phyloP scores from a whole-genome alignment of 768 basidiomycete genomes.

The Lentinula sp. region DNA sequence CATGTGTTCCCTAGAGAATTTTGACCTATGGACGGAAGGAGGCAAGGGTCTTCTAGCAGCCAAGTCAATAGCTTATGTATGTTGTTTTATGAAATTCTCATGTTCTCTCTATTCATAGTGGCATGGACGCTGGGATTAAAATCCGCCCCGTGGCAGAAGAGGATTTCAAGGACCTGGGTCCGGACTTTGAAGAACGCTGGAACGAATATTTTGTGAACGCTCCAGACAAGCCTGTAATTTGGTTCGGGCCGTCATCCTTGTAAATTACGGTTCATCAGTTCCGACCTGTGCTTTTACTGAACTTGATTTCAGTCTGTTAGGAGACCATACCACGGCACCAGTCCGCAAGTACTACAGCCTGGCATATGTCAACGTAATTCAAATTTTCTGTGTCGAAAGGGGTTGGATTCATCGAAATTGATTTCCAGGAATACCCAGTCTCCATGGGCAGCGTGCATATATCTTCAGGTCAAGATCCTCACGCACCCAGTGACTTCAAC shows the following conservation, averaged over 20 bases:
- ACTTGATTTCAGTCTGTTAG: constrained; percentile 16
- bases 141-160: constrained; percentile 24
- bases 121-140: constrained; percentile 31
- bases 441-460: constrained; percentile 32
- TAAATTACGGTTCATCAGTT: constrained; percentile 7
- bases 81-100: not conserved
- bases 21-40: not conserved
- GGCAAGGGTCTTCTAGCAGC: not conserved
- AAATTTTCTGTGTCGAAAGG: not conserved
- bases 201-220: constrained; percentile 23
- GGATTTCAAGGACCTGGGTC: constrained; percentile 29
- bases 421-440: constrained; percentile 22
- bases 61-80: not conserved
- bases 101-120: constrained; percentile 14
- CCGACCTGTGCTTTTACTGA: not conserved
- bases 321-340: constrained; percentile 11
- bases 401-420: constrained; percentile 8
- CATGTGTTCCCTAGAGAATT: not conserved
- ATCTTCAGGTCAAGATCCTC: constrained; percentile 20
- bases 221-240: constrained; percentile 32
- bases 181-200: constrained; percentile 30
- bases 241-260: constrained; percentile 24
- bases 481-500: constrained; percentile 28
- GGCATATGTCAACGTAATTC: constrained; percentile 22
- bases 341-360: constrained; percentile 19